Base-by-base conservation (phyloP, 2,329 filamentous ascomycete species). In the Monosporascus sp. region DNA sequence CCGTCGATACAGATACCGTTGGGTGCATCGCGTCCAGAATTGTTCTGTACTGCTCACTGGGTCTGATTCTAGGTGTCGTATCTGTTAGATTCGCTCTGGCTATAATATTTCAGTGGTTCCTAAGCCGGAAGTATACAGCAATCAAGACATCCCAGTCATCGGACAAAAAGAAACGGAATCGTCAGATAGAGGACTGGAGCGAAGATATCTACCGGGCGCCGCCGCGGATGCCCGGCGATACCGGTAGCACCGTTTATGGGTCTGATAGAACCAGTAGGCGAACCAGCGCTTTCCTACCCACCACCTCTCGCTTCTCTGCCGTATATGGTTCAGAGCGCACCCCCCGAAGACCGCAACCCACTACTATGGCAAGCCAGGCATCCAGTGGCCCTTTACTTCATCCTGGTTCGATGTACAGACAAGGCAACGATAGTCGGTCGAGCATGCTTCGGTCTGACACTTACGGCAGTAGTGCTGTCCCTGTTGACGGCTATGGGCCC, bases 11-110 rank as follows among this genome's bases (percentile, higher is more conserved):
- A 0, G 92, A 96, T 63, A 96, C 90, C 6, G 89, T 99, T 48
- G 94, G 94, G 17, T 99, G 94, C 74, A 99, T 99, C 68, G 94
- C 94, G 2, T 96, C 93, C 59, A 89, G 96, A 73, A 92, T 99
- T 25, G 94, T 99, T 3, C 84, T 99, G 44, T 99, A 99, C 67
- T 86, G 96, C 50, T 95, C 93, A 4, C 77, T 99, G 58, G 84
- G 88, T 51, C 89, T 99, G 70, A 99, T 99, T 72, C 74, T 99
- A 55, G 85, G 90, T 5, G 90, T 99, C 49, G 95, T 99, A 5
- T 67, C 82, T 17, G 82, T 88, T 57, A 93, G 96, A 60, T 99
- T 99, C 66, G 67, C 87, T n/a, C 81, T 99, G 49, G 94, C 94
- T 11, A 68, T 97, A 45, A 71, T 93, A 54, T 99, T 99, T 76